These are phyloP conservation scores for Leccinum insigne DNA, from an alignment of 1,284 basidiomycete genomes.

Conservation along the genomic window DNA sequence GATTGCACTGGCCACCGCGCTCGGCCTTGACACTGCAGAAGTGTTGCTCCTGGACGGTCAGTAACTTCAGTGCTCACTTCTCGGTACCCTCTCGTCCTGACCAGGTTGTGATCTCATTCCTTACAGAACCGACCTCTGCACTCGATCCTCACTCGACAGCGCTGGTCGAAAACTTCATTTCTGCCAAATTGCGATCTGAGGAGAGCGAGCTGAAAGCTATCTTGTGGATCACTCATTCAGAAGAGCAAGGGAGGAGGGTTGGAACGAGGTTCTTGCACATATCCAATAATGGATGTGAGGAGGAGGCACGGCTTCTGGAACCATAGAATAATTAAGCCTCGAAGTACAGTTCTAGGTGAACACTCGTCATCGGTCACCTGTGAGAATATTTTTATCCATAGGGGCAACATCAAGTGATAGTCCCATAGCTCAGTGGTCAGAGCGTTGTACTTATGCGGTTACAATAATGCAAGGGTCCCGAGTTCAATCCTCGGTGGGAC, in stretches of 20 bases:
- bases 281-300: slow-evolving; percentile 45
- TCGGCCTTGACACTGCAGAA: slow-evolving; percentile 75
- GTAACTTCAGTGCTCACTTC: slow-evolving; percentile 36
- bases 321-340: slow-evolving; percentile 13
- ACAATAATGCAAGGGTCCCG: slow-evolving; percentile 39
- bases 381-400: neutral
- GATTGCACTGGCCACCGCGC: slow-evolving; percentile 72
- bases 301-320: slow-evolving; percentile 37
- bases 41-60: slow-evolving; percentile 82
- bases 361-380: neutral
- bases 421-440: slow-evolving; percentile 41
- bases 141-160: slow-evolving; percentile 70
- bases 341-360: neutral
- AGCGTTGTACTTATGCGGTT: slow-evolving; percentile 41
- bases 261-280: slow-evolving; percentile 69
- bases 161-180: slow-evolving; percentile 64
- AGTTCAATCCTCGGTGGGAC: slow-evolving; percentile 41
- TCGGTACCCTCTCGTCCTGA: slow-evolving; percentile 5
- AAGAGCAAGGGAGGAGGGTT: slow-evolving; percentile 73
- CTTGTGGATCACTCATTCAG: slow-evolving; percentile 87
- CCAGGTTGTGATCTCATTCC: neutral
- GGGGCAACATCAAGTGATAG: slow-evolving; percentile 14
- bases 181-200: slow-evolving; percentile 48
- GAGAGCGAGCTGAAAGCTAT: slow-evolving; percentile 65
- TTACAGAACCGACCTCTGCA: slow-evolving; percentile 82